Conservation (phyloP, 768 basidiomycete genomes). For the Auricularia sp. region DNA sequence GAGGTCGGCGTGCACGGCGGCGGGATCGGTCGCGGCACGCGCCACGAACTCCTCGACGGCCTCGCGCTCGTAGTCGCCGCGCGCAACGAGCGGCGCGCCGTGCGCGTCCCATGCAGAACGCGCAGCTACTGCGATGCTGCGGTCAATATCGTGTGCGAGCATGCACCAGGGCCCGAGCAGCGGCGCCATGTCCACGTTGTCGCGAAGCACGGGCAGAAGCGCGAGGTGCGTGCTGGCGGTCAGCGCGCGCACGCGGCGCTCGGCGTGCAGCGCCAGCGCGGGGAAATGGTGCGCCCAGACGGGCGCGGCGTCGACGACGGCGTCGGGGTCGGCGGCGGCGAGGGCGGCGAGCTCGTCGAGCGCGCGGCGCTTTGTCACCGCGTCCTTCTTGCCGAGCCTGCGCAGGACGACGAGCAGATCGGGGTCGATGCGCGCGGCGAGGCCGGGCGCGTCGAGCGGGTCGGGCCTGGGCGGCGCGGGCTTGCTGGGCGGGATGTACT, state of each 20-base stretch:
- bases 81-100: conserved; percentile 16
- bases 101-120: conserved; percentile 5
- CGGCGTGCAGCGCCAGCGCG: conserved; percentile 67
- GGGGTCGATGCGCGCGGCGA: conserved; percentile 63
- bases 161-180: conserved; percentile 68
- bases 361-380: conserved; percentile 71
- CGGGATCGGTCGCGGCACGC: conserved; percentile 49
- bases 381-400: conserved; percentile 80
- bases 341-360: conserved; percentile 60
- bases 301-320: conserved; percentile 60
- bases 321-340: conserved; percentile 18
- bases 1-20: conserved; percentile 43
- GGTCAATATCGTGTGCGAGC: conserved; percentile 61
- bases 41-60: conserved; percentile 43
- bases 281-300: conserved; percentile 93
- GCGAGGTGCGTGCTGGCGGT: conserved; percentile 52
- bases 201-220: conserved; percentile 50
- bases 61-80: conserved; percentile 23
- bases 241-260: conserved; percentile 58
- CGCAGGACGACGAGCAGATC: conserved; percentile 77
- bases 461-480: conserved; percentile 65
- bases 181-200: conserved; percentile 40
- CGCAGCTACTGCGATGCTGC: conserved; percentile 38
- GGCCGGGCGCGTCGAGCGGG: conserved; percentile 76
- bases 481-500: conserved; percentile 75